phyloP scores from a whole-genome alignment of 176 grass and related monocot genomes.

The Zizania latifolia region DNA sequence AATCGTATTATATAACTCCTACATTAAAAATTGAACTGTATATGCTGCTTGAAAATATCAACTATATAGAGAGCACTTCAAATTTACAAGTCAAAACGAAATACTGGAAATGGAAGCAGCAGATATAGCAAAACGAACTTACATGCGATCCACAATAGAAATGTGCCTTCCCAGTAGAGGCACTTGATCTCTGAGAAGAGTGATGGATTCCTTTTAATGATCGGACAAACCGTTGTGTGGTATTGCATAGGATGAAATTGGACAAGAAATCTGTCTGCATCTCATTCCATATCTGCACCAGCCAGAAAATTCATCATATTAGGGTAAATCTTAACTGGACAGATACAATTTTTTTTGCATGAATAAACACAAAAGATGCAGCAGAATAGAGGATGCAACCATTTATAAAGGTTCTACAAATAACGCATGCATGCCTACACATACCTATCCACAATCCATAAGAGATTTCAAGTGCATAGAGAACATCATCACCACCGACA shows the following conservation, averaged over 20 bases:
- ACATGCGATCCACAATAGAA: slow-evolving; percentile 92
- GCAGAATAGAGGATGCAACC: background rate
- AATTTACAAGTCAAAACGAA: background rate
- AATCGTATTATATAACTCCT: slow-evolving; percentile 13
- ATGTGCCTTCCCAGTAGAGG: slow-evolving; percentile 64
- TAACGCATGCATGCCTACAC: background rate
- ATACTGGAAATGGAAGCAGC: background rate
- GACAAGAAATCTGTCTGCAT: slow-evolving; percentile 98
- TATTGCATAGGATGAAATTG: slow-evolving; percentile 96
- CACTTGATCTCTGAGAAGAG: slow-evolving; percentile 54
- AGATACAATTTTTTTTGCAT: background rate
- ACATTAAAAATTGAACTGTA: background rate
- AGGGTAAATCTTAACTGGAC: slow-evolving; percentile 1
- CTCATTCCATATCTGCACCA: slow-evolving; percentile 81
- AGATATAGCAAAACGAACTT: slow-evolving; percentile 26
- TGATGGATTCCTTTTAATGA: slow-evolving; percentile 64
- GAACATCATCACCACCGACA: background rate
- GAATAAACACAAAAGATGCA: slow-evolving; percentile 28
- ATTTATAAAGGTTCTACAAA: background rate
- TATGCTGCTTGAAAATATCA: background rate
- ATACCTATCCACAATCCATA: background rate
- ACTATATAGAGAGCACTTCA: background rate
- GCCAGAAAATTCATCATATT: slow-evolving; percentile 23
- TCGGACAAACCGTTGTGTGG: slow-evolving; percentile 90
- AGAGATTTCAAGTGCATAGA: background rate